Evolutionary conservation across 2,329 filamentous ascomycete genomes (phyloP), one percentile per base, ranked within the genome.

Genomic region (Penicillium brevicompactum): DNA sequence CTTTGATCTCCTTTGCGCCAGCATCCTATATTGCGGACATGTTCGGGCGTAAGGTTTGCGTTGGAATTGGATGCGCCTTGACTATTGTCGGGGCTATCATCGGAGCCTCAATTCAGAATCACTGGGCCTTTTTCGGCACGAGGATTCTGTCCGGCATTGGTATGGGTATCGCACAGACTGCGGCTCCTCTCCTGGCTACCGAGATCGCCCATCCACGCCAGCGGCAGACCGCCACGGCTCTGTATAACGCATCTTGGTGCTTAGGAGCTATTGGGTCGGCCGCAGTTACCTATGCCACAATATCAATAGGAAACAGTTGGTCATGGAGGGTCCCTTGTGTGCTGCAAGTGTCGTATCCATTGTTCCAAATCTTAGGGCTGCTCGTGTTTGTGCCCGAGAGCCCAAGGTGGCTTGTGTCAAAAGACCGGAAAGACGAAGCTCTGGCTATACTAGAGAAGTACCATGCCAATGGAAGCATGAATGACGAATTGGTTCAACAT

Each of bases 361-460:
- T 69, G 2, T 60, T 85, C 6, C 82, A 85, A 45, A 72, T 82
- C 34, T 22, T 77, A 27, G 70, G 78, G 24, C 74, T 55, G 11
- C 4, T 80, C 2, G 82, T 78, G 53, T 79, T 85, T 62, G 72
- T 87, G 1, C 85, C 86, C 0, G 85, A 88, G 63, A 85, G 82
- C 1, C 85, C 85, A 1, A 73, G 85, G 46, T 87, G 84, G 84
- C 76, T 87, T n/a, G 82, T 85, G 50, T 80, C 81, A 41, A 80
- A 84, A 51, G 80, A 83, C 56, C 79, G 81, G 14, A 76, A 80
- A 14, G 82, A 86, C 24, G 77, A 86, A 59, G 84, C 83, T 1
- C 73, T 81, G 16, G 70, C 76, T 5, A 79, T 83, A 1, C 76
- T 89, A 56, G 77, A 80, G 4, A 81, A 81, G 53, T 84, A 84